Base-by-base conservation (phyloP, 306 rosid species). In the Inga laurina region DNA sequence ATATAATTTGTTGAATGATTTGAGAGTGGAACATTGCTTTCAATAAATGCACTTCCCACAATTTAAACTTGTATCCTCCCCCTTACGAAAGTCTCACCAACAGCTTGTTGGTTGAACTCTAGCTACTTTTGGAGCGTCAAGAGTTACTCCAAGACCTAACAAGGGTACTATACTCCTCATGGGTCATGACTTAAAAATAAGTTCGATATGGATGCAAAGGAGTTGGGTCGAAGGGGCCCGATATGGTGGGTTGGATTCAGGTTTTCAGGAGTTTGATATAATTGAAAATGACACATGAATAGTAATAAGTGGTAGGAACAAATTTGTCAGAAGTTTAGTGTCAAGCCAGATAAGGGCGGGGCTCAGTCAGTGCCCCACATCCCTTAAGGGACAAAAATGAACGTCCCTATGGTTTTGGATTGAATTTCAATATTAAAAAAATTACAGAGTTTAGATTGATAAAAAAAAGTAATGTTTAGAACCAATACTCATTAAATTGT, bases 41-140 rank as follows among this genome's bases (percentile, higher is more conserved):
- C 43, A 39, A 39, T 1, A 39, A 39, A 39, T 39, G 1, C 0
- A 0, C 1, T 39, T 39, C 1, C 0, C 1, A 0, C 0, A 1
- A 6, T 39, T 39, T 39, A 39, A 39, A 39, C 8, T 39, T 39
- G 0, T 39, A 1, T 39, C 6, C 0, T 39, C 0, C 0, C 6
- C 8, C 8, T 5, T 39, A 39, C 1, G 1, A 27, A 27, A 27
- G 1, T 27, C 30, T 32, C 2, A 32, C 37, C 6, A 37, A 0
- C 39, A 37, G 4, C 39, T 37, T 37, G 4, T 37, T 4, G 0
- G 5, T 37, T 3, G 14, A 48, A 48, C 52, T 0, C 18, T 3
- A 12, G 5, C 2, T 21, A 1, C 24, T 19, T 19, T 10, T 7
- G 62, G 62, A 52, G n/a, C 10, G 10, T 16, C 59, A 18, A 6